These are phyloP conservation scores for Penicillium odoratum DNA, from an alignment of 495 filamentous ascomycete species.

Conservation along the genomic window DNA sequence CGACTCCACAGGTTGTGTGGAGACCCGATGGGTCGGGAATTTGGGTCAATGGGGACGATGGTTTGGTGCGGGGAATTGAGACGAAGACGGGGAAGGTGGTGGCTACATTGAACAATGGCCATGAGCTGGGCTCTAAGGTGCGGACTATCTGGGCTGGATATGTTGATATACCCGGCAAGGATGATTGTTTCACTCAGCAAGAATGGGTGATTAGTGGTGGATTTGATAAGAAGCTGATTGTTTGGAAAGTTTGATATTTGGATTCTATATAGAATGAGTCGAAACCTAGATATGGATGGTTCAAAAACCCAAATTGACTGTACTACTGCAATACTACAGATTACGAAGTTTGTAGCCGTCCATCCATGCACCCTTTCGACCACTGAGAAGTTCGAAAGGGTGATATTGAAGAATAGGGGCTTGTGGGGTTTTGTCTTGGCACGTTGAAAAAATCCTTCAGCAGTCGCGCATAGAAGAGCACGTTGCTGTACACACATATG, in stretches of 20 bases:
- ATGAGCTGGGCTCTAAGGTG: slow-evolving; percentile 63
- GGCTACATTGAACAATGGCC: slow-evolving; percentile 49
- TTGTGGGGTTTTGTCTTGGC: slow-evolving; percentile 70
- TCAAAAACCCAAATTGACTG: no score
- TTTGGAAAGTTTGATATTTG: slow-evolving; percentile 50
- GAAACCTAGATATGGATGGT: background rate
- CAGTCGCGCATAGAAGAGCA: slow-evolving; percentile 71
- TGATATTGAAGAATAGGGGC: slow-evolving; percentile 89
- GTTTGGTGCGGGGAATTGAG: slow-evolving; percentile 63
- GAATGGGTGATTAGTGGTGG: slow-evolving; percentile 68
- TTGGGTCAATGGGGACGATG: slow-evolving; percentile 73
- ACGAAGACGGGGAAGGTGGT: slow-evolving; percentile 59
- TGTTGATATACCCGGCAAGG: slow-evolving; percentile 37
- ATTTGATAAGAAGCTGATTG: slow-evolving; percentile 63
- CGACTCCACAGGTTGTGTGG: slow-evolving; percentile 65
- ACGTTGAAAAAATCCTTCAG: slow-evolving; percentile 95
- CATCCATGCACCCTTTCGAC: slow-evolving; percentile 82
- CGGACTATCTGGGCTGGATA: slow-evolving; percentile 63
- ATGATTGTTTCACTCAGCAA: slow-evolving; percentile 25
- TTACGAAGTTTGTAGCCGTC: slow-evolving; percentile 64
- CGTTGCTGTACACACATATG: slow-evolving; percentile 99
- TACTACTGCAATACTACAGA: slow-evolving; percentile 18
- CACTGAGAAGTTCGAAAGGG: slow-evolving; percentile 56
- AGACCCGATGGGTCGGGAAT: slow-evolving; percentile 63
- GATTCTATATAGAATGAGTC: background rate